Base-by-base conservation (phyloP, 139 green algal species). In the Asterochloris sp. region DNA sequence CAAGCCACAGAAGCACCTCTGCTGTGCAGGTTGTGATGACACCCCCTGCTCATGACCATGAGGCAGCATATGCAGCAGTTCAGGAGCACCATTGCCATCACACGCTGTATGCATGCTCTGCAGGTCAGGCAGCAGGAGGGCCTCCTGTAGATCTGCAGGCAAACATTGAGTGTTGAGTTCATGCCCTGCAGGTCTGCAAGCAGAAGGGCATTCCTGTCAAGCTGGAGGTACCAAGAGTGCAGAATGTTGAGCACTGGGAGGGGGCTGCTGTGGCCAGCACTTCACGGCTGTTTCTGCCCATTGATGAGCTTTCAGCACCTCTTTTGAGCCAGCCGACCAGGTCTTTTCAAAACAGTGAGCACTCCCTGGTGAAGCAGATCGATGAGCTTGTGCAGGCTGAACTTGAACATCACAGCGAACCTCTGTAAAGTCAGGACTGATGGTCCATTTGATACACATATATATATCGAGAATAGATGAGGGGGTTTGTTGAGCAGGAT, bases 211-310 rank as follows among this genome's bases (percentile, higher is more conserved):
- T 94, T 12, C 80, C 83, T 17, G 86, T 94, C 24, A 60, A 62
- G 4, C 74, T 93, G 66, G 0, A 83, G 27, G 67, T 90, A 19
- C 91, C 91, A 1, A 73, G 10, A 10, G 28, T 92, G 66, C 29
- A 71, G 13, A 86, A 92, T 47, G 69, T 91, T 11, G 82, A 75
- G 15, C n/a, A n/a, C 54, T 95, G 90, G 90, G 79, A 95, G 68
- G 91, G 88, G 29, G 88, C 85, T 14, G 88, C 94, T 62, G 89
- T 95, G 54, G 87, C 78, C 71, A 89, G 79, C 81, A 95, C 91
- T 27, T 90, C 87, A 61, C 78, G 91, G 24, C 88, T 94, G 62
- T 68, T 91, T 83, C 87, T 95, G 74, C 91, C 91, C 4, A 78
- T 91, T 12, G 83, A 91, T 74, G 75, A 84, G 60, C 23, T 89